Percentiles rank a stretch among this genome's conserved stretches.
These are phyloP conservation scores for Xylariaceae sp. DNA, from an alignment of 2,329 filamentous ascomycete species.

Conservation along the genomic window DNA sequence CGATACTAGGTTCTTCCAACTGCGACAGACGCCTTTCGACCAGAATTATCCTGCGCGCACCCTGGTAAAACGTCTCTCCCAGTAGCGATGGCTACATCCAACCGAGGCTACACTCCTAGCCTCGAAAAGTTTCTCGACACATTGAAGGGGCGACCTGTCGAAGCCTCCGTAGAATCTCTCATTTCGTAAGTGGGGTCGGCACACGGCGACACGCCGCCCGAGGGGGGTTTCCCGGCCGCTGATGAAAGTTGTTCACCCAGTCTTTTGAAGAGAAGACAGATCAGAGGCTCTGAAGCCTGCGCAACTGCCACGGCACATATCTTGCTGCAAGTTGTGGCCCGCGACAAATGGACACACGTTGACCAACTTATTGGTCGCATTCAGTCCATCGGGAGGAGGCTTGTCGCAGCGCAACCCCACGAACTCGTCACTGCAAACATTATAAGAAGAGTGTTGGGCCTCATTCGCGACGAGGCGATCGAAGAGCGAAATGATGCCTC, in stretches of 20 bases:
- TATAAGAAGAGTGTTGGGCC: slow-evolving; percentile 78
- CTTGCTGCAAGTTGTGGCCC: slow-evolving; percentile 78
- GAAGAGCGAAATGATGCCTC: slow-evolving; percentile 64
- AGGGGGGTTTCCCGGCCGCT: too few species aligned
- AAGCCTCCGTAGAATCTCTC: slow-evolving; percentile 76
- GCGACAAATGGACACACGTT: slow-evolving; percentile 72
- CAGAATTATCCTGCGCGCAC: too few species aligned
- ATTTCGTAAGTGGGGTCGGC: slow-evolving; percentile 70
- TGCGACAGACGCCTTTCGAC: too few species aligned
- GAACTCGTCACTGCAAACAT: slow-evolving; percentile 95
- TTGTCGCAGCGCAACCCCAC: slow-evolving; percentile 78
- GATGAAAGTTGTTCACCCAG: too few species aligned
- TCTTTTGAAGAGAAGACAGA: slow-evolving; percentile 85
- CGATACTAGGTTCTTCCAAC: background rate
- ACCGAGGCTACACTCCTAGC: slow-evolving; percentile 60
- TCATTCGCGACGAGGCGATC: slow-evolving; percentile 87
- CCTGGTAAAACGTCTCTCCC: too few species aligned
- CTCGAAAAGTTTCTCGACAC: slow-evolving; percentile 74
- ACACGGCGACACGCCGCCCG: too few species aligned
- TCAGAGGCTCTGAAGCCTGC: slow-evolving; percentile 79
- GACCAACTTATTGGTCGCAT: slow-evolving; percentile 75
- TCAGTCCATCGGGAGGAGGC: slow-evolving; percentile 67
- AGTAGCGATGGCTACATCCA: slow-evolving; percentile 50
- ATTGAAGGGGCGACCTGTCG: slow-evolving; percentile 68
- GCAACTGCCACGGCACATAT: slow-evolving; percentile 88